phyloP scores from a whole-genome alignment of 2,329 filamentous ascomycete genomes.

The Verticillium klebahnii region DNA sequence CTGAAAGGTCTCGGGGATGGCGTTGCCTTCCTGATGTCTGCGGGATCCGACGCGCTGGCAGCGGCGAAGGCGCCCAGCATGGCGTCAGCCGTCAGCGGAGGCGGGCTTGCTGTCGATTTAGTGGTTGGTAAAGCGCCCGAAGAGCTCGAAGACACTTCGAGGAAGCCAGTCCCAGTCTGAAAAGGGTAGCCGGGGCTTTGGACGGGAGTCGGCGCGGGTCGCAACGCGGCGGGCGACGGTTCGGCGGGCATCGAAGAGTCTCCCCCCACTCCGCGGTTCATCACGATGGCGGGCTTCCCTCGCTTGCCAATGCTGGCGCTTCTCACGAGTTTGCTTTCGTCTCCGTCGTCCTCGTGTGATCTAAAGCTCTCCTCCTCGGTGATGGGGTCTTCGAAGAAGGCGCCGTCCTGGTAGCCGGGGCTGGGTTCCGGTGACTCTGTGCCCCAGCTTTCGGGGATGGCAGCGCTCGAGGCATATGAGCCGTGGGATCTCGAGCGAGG shows the following conservation, averaged over 20 bases:
- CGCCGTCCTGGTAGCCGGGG: slow-evolving; percentile 37
- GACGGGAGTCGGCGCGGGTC: slow-evolving; percentile 31
- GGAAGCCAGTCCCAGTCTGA: slow-evolving; percentile 37
- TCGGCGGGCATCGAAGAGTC: slow-evolving; percentile 5
- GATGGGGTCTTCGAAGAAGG: slow-evolving; percentile 40
- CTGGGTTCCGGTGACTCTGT: slow-evolving; percentile 41
- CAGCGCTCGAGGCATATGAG: slow-evolving; percentile 68
- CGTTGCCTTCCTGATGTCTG: slow-evolving; percentile 20
- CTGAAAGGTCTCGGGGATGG: slow-evolving; percentile 30
- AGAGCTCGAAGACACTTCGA: slow-evolving; percentile 42
- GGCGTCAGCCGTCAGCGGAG: slow-evolving; percentile 34
- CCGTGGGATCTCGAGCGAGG: slow-evolving; percentile 51
- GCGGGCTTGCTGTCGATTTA: slow-evolving; percentile 15
- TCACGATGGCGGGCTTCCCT: slow-evolving; percentile 53
- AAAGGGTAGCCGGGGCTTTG: slow-evolving; percentile 30
- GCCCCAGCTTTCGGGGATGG: slow-evolving; percentile 65
- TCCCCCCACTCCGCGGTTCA: slow-evolving; percentile 23
- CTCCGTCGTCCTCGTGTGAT: slow-evolving; percentile 38
- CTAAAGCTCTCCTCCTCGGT: slow-evolving; percentile 36
- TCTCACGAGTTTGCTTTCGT: slow-evolving; percentile 54
- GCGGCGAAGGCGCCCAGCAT: slow-evolving; percentile 48
- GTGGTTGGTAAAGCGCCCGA: slow-evolving; percentile 34
- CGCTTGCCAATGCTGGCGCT: slow-evolving; percentile 59
- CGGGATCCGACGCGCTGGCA: slow-evolving; percentile 39
- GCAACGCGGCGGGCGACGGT: slow-evolving; percentile 1